Percentiles rank a stretch among this genome's conserved stretches.
phyloP scores from a whole-genome alignment of 2,329 filamentous ascomycete genomes.

The Thelonectria rubi region DNA sequence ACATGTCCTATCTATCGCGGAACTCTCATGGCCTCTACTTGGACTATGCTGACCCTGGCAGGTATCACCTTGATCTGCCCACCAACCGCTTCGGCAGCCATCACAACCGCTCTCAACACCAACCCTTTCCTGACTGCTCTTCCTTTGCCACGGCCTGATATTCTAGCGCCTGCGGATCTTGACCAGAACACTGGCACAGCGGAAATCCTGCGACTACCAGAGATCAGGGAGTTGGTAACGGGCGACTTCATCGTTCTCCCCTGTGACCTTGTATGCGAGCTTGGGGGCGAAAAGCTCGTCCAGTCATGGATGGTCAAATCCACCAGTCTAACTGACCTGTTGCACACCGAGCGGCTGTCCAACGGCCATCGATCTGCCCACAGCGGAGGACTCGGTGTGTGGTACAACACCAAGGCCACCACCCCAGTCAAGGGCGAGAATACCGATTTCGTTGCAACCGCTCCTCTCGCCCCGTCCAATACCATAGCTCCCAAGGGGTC shows the following conservation, averaged over 20 bases:
- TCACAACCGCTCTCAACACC: conserved; percentile 76
- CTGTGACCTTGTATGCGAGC: conserved; percentile 91
- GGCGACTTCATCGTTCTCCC: conserved; percentile 91
- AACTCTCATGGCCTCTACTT: neutral
- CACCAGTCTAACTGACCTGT: conserved; percentile 71
- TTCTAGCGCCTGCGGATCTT: conserved; percentile 79
- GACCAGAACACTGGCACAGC: conserved; percentile 89
- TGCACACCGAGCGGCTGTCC: conserved; percentile 57
- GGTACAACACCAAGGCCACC: conserved; percentile 85
- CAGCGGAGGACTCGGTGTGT: conserved; percentile 86
- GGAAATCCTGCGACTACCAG: conserved; percentile 83
- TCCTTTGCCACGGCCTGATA: conserved; percentile 75
- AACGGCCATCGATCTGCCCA: conserved; percentile 53
- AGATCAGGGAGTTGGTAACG: conserved; percentile 80
- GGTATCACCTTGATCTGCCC: conserved; percentile 71
- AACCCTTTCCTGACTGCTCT: conserved; percentile 81
- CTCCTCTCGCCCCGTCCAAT: conserved; percentile 69
- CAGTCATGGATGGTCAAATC: conserved; percentile 93
- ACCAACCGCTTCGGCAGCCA: conserved; percentile 71
- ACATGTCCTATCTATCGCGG: neutral
- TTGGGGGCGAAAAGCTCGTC: conserved; percentile 82
- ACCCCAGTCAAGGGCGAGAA: conserved; percentile 87
- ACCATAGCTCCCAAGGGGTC: conserved; percentile 61
- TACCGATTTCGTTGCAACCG: conserved; percentile 88
- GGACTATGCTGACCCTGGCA: conserved; percentile 46